A percentile compares a stretch with the other conserved stretches of the same genome.
phyloP scores from a whole-genome alignment of 495 filamentous ascomycete species.

The Haplographium delicatum region DNA sequence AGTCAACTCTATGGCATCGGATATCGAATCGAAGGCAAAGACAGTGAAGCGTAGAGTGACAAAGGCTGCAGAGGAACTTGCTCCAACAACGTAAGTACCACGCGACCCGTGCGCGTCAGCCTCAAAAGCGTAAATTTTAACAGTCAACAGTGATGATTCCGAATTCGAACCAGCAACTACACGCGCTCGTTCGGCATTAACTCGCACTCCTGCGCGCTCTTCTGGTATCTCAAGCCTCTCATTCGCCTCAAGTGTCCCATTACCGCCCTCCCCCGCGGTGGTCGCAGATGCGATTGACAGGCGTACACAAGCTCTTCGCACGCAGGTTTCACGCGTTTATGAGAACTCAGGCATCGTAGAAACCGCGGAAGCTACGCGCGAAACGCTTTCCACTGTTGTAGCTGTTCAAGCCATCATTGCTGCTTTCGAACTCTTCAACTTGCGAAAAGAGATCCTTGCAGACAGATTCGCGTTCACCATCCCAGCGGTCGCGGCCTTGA shows the following conservation, averaged over 20 bases:
- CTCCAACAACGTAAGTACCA: constrained; percentile 18
- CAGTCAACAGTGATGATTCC: constrained; percentile 31
- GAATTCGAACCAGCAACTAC: constrained; percentile 27
- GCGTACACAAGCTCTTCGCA: constrained; percentile 58
- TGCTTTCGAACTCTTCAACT: constrained; percentile 54
- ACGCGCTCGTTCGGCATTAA: constrained; percentile 38
- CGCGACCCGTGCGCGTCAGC: constrained; percentile 7
- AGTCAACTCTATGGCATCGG: constrained; percentile 29
- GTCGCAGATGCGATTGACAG: constrained; percentile 80
- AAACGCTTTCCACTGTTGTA: constrained; percentile 62
- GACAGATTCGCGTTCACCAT: constrained; percentile 65
- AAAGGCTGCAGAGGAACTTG: constrained; percentile 43
- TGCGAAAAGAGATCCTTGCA: constrained; percentile 60
- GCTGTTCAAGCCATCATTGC: constrained; percentile 59
- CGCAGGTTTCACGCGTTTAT: constrained; percentile 42
- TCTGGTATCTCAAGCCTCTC: constrained; percentile 36
- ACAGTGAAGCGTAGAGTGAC: constrained; percentile 37
- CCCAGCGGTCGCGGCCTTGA: constrained; percentile 53
- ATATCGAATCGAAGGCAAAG: constrained; percentile 35
- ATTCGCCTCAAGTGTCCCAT: constrained; percentile 44
- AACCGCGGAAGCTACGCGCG: constrained; percentile 53
- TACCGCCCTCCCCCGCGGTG: constrained; percentile 80
- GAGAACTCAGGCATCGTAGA: constrained; percentile 47
- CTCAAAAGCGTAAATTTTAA: constrained; percentile 6
- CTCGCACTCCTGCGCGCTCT: constrained; percentile 54